Evolutionary conservation across 2,329 filamentous ascomycete genomes (phyloP), one percentile per base, ranked within the genome.

Genomic region (Epichloe sp.): DNA sequence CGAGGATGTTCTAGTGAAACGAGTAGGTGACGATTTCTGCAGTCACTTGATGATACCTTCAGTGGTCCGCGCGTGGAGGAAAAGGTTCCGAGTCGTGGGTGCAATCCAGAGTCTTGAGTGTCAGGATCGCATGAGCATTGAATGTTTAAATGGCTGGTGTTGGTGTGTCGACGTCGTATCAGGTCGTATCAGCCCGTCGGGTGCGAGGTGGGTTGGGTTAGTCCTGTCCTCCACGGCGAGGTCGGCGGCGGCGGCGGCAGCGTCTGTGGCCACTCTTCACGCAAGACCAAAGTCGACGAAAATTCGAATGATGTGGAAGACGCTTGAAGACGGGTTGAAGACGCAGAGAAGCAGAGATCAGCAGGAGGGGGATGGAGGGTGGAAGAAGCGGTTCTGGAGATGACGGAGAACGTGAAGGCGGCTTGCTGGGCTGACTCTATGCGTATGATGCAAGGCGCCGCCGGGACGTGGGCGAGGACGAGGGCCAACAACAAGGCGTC

Each of bases 1-100:
- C 75, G 70, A 67, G 65, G 64, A 56, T 58, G 17, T 15, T n/a
- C 7, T 2, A 21, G 23, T 21, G 17, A 17, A 17, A 44, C 12
- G 37, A 26, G 34, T 6, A 11, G 47, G 21, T 37, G 47, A 12
- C 47, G 40, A 19, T 26, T 36, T 35, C 17, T 26, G 40, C 19
- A 21, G n/a, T 19, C 23, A 23, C 12, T 19, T n/a, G 23, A 14
- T 31, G 12, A n/a, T n/a, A n/a, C 5, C 47, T 48, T 44, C 2
- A 19, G 8, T 31, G 46, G 7, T 40, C 5, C 21, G 37, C n/a
- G 12, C 26, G 26, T 31, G 26, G 26, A 3, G 8, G 3, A 31
- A 31, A 31, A 41, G 19, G 17, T 12, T 42, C 40, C 19, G 5
- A 23, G 19, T 21, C 19, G 41, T 19, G 19, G 11, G 41, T 43